phyloP scores from a whole-genome alignment of 2,329 filamentous ascomycete genomes.

The Aspergillus novofumigatus region DNA sequence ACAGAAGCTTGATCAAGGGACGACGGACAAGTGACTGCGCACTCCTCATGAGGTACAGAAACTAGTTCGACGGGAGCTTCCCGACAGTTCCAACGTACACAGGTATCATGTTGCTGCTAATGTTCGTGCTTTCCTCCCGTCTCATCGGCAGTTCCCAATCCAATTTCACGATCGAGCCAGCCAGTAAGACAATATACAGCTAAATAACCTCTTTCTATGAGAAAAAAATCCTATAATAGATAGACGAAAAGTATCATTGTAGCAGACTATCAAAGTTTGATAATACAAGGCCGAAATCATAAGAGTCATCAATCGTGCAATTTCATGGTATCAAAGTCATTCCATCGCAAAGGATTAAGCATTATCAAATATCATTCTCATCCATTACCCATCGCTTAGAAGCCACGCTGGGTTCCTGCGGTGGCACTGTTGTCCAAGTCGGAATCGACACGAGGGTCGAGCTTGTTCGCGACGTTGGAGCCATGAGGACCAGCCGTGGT shows the following conservation, averaged over 20 bases:
- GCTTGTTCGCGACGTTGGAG: slow-evolving; percentile 47
- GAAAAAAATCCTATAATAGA: too few relatives aligned
- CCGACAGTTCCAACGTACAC: too few relatives aligned
- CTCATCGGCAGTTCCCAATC: too few relatives aligned
- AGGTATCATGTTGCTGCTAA: too few relatives aligned
- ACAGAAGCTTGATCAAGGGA: too few relatives aligned
- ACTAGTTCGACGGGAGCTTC: too few relatives aligned
- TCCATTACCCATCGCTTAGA: background rate
- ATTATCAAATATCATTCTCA: background rate
- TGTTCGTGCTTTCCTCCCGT: too few relatives aligned
- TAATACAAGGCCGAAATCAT: background rate
- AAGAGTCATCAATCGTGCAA: background rate
- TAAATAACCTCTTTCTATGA: too few relatives aligned
- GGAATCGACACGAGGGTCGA: slow-evolving; percentile 53
- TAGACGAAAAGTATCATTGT: background rate
- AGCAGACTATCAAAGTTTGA: background rate
- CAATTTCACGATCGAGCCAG: too few relatives aligned
- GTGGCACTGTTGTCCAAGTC: slow-evolving; percentile 28
- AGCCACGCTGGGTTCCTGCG: slow-evolving; percentile 2
- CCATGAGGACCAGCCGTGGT: slow-evolving; percentile 39
- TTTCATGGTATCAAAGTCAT: background rate
- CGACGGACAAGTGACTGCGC: too few relatives aligned
- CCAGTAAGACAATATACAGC: too few relatives aligned
- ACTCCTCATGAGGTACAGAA: too few relatives aligned
- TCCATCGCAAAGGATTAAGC: background rate